Percentiles rank a stretch among this genome's conserved stretches.
Evolutionary conservation across 1,284 basidiomycete genomes (phyloP).

Genomic region (Calocybe gambosa): DNA sequence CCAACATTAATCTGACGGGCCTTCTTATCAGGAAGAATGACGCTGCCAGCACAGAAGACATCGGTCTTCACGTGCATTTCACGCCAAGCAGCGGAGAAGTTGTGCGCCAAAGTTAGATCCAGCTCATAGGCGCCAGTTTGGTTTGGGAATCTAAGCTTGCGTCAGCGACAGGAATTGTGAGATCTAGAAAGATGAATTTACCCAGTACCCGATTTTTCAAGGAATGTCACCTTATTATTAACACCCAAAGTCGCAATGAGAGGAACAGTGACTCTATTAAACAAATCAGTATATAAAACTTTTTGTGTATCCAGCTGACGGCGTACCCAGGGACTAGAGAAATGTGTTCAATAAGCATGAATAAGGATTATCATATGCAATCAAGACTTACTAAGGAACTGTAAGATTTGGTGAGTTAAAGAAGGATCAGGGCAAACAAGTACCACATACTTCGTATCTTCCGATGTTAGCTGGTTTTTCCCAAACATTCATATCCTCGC

Average conservation of each 20-base stretch:
- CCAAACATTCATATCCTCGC: conserved; percentile 54
- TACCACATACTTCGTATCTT: conserved; percentile 49
- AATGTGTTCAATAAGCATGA: background rate
- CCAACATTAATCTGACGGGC: conserved; percentile 67
- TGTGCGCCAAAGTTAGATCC: conserved; percentile 48
- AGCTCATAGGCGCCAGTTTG: conserved; percentile 74
- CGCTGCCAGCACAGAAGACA: conserved; percentile 70
- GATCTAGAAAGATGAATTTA: conserved; percentile 11
- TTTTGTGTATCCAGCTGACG: conserved; percentile 1
- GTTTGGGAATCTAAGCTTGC: conserved; percentile 41
- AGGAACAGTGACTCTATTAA: conserved; percentile 56
- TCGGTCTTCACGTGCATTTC: conserved; percentile 69
- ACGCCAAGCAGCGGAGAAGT: conserved; percentile 59
- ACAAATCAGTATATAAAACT: conserved; percentile 14
- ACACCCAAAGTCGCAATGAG: conserved; percentile 67
- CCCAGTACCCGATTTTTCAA: conserved; percentile 58
- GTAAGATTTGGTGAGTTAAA: background rate
- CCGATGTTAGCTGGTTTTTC: conserved; percentile 57
- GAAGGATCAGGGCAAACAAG: too few species aligned
- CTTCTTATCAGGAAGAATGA: conserved; percentile 67
- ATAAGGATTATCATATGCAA: background rate
- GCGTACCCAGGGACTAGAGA: conserved; percentile 40
- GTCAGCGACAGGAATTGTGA: background rate
- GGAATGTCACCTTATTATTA: conserved; percentile 72
- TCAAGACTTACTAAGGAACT: conserved; percentile 49